Evolutionary conservation across 768 basidiomycete species (phyloP).

Genomic region (Pleurotus salmoneostramineus): DNA sequence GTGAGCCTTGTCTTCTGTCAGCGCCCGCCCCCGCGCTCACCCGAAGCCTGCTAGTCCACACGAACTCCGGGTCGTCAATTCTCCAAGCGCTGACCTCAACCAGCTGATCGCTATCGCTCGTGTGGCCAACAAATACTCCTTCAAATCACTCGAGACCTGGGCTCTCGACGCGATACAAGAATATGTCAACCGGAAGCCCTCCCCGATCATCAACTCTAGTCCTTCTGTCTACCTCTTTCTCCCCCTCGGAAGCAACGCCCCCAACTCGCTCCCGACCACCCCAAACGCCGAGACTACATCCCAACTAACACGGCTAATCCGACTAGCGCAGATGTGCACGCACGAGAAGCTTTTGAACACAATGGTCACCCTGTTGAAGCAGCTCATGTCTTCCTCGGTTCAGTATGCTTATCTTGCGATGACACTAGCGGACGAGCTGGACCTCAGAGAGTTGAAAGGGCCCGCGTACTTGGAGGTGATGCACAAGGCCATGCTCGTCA

Average conservation of each 20-base stretch:
- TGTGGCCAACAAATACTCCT: conserved; percentile 70
- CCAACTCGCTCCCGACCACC: conserved; percentile 7
- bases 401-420: conserved; percentile 72
- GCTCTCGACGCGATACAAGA: conserved; percentile 70
- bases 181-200: conserved; percentile 56
- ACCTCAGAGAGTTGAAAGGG: conserved; percentile 56
- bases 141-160: conserved; percentile 74
- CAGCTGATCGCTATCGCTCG: conserved; percentile 60
- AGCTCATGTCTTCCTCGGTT: conserved; percentile 58
- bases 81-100: conserved; percentile 45
- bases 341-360: conserved; percentile 58
- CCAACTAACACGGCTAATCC: conserved; percentile 56
- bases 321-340: conserved; percentile 63
- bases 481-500: conserved; percentile 51
- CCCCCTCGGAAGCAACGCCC: conserved; percentile 11
- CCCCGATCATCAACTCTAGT: conserved; percentile 41
- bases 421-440: conserved; percentile 68
- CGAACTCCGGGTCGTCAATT: conserved; percentile 48
- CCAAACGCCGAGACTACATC: conserved; percentile 27
- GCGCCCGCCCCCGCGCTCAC: background rate
- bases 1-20: conserved; percentile 32
- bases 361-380: conserved; percentile 53
- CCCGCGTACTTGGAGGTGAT: conserved; percentile 73
- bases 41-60: conserved; percentile 42
- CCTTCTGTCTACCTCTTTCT: conserved; percentile 28